Base-by-base conservation (phyloP, 2,329 filamentous ascomycete species). In the Trichoderma oligosporum region DNA sequence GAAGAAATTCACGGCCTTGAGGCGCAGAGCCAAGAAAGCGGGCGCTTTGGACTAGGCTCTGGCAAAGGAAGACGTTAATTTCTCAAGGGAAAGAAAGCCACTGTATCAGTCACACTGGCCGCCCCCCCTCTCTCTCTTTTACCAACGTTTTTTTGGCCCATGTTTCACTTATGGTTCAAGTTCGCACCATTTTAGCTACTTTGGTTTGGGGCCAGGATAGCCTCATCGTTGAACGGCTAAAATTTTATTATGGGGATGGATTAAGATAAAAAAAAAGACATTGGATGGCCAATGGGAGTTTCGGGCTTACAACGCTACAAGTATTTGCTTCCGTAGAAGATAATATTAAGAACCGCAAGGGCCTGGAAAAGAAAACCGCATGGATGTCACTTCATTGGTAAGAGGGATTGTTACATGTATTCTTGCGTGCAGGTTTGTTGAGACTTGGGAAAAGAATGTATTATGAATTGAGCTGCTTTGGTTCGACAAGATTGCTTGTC, bases 1-100 rank as follows among this genome's bases (percentile, higher is more conserved):
- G 68, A 73, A 2, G 63, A 68, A 20, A 65, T 70, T 14, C 64
- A 67, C 51, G 62, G 68, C 31, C 61, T 71, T 6, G 69, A 72
- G 25, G 69, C 67, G 18, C 67, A 70, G 44, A 70, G 60, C 51
- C 67, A 69, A 56, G 67, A 67, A 39, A 62, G 63, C 6, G 64
- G 59, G 7, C 54, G 56, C 14, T 55, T 58, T 41, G 60, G 62
- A n/a, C 56, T 57, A 14, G 59, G 47, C 24, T 25, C 47, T 8
- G 16, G 42, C n/a, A 29, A 27, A 36, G 48, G 45, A 20, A 7
- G 44, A 20, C 42, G 36, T 27, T 48, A 41, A 12, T 16, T 27
- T 24, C 4, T 14, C 22, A 6, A 31, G 27, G n/a, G n/a, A n/a
- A n/a, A n/a, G n/a, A n/a, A n/a, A n/a, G n/a, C n/a, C n/a, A n/a